Base-by-base conservation (phyloP, 176 grass and related monocot species). In the Ampelocalamus luodianensis region DNA sequence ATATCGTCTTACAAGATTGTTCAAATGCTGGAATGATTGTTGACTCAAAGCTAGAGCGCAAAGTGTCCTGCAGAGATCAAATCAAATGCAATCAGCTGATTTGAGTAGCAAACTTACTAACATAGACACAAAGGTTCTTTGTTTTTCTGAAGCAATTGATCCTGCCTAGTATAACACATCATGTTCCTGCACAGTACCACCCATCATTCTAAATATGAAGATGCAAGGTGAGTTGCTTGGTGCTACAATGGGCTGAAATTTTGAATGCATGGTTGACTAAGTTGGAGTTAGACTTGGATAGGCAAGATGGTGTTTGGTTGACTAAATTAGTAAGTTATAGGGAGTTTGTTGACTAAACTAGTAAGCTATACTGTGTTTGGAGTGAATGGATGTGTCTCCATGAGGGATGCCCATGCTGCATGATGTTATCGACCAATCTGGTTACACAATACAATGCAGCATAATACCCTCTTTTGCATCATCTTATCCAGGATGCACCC, bases 11-110 rank as follows among this genome's bases (percentile, higher is more conserved):
- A 68, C 96, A 98, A 50, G 96, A 94, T 55, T 95, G 79, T 81
- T 95, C 96, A 89, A 98, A 98, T 12, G 96, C 91, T 37, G 96
- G 96, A 87, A 98, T 82, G 40, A 98, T 39, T 69, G 93, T 87
- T 51, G 93, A 87, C 38, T 98, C 96, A 14, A 98, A 85, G 91
- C 89, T 87, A 85, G 86, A 72, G 24, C 93, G 86, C 40, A 98
- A 87, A 20, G 93, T 17, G 8, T 98, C 96, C 96, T 98, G 86
- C 77, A 90, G 45, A 6, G 43, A 61, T 48, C 44, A 74, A 71
- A 80, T 74, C 8, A 79, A 74, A 86, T 79, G 17, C 34, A 65
- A 34, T 71, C 18, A 74, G 61, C 12, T 87, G 61, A 49, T 63
- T 70, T 65, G 27, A 79, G 24, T 40, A 76, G 6, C 50, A 38